Evolutionary conservation across 495 filamentous ascomycete genomes (phyloP).

Genomic region (Glonium stellatum): DNA sequence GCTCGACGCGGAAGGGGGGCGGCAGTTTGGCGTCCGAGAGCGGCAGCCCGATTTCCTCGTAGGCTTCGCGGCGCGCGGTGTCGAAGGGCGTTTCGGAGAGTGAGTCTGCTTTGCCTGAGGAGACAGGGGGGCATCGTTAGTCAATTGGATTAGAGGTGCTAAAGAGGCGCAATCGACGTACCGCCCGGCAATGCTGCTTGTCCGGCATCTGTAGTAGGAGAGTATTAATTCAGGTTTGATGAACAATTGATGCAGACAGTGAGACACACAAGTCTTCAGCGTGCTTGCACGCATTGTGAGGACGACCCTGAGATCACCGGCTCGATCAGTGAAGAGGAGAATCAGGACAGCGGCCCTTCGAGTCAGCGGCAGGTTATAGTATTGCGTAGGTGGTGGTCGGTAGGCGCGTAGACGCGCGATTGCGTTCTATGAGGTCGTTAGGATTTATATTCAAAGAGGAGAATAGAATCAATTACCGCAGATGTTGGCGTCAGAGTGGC

Average conservation of each 20-base stretch:
- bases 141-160: not conserved
- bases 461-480: not conserved
- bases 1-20: constrained; percentile 67
- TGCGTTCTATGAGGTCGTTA: constrained; percentile 39
- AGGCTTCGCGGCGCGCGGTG: constrained; percentile 80
- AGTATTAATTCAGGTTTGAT: not conserved
- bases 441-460: not conserved
- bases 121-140: not conserved
- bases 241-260: not conserved
- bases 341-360: constrained; percentile 77
- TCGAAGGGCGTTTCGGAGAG: constrained; percentile 51
- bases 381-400: constrained; percentile 51
- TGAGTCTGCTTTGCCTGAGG: constrained; percentile 45
- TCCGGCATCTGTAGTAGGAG: constrained; percentile 43
- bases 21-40: constrained; percentile 56
- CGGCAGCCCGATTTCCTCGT: constrained; percentile 84
- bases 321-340: constrained; percentile 72
- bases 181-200: constrained; percentile 87
- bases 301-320: constrained; percentile 71
- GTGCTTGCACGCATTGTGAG: constrained; percentile 78
- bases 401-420: constrained; percentile 70
- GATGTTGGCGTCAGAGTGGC: constrained; percentile 3
- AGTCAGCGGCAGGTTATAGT: constrained; percentile 58
- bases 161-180: constrained; percentile 40
- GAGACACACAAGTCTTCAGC: constrained; percentile 50